A percentile compares a stretch with the other conserved stretches of the same genome.
phyloP scores from a whole-genome alignment of 83 land plant genomes.

The Diphasiastrum complanatum region DNA sequence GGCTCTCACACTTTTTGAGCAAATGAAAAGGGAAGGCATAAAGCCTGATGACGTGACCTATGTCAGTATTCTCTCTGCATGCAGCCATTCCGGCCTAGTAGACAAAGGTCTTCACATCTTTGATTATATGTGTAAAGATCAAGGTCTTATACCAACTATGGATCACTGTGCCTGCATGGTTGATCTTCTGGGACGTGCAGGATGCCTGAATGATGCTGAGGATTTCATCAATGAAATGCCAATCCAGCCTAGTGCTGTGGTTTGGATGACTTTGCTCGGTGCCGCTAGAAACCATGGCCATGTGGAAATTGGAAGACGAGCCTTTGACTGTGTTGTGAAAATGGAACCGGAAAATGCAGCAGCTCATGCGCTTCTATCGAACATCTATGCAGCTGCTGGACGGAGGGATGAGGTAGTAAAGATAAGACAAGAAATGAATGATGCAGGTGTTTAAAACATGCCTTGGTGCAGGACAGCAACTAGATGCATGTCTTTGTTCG shows the following conservation, averaged over 20 bases:
- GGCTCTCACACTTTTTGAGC: constrained; percentile 26
- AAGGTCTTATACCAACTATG: not conserved
- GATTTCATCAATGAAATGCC: constrained; percentile 6
- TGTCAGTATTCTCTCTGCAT: constrained; percentile 1
- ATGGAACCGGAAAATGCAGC: constrained; percentile 11
- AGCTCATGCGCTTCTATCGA: constrained; percentile 1
- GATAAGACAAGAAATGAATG: too few relatives aligned
- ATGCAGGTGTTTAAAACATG: too few relatives aligned
- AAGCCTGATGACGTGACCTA: constrained; percentile 1
- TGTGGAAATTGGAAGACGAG: not conserved
- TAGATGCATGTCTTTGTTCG: too few relatives aligned
- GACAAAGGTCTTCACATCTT: constrained; percentile 4
- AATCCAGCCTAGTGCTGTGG: not conserved
- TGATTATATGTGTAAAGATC: not conserved
- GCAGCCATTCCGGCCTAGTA: constrained; percentile 16
- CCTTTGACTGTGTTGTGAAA: not conserved
- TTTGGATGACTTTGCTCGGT: constrained; percentile 17
- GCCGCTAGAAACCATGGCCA: not conserved
- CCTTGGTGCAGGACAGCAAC: too few relatives aligned
- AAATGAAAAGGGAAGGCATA: constrained; percentile 26
- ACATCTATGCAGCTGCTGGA: not conserved
- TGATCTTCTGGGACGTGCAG: constrained; percentile 12
- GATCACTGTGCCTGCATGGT: constrained; percentile 18
- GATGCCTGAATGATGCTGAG: constrained; percentile 5
- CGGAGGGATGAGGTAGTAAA: constrained; percentile 8